phyloP scores from a whole-genome alignment of 768 basidiomycete genomes.

The Serendipita vermifera region DNA sequence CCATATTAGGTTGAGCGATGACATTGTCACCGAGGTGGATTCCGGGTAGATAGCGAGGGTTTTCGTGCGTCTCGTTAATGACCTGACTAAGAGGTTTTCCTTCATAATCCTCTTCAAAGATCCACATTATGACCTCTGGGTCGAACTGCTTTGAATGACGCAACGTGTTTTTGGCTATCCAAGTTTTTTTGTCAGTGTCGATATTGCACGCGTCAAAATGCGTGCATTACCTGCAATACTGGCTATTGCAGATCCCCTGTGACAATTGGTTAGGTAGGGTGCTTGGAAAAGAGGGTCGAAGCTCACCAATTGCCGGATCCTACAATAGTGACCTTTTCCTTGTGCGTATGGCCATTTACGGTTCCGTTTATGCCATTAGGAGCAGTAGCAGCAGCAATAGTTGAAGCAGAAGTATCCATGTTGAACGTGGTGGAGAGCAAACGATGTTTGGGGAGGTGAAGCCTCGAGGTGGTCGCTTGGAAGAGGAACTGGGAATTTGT shows the following conservation, averaged over 20 bases:
- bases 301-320: constrained; percentile 27
- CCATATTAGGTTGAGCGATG: constrained; percentile 28
- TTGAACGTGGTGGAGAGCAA: not conserved
- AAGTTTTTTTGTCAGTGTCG: too few species aligned
- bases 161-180: constrained; percentile 25
- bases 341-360: not conserved
- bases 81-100: constrained; percentile 28
- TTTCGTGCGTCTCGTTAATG: constrained; percentile 33
- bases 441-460: not conserved
- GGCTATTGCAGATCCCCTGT: constrained; percentile 30
- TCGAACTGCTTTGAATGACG: constrained; percentile 27
- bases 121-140: constrained; percentile 30
- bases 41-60: constrained; percentile 29
- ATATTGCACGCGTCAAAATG: not conserved
- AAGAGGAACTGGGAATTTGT: not conserved
- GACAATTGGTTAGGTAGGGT: not conserved
- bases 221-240: constrained; percentile 22
- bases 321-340: constrained; percentile 26
- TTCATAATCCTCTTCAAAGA: constrained; percentile 30
- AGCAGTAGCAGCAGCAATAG: not conserved
- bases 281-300: not conserved
- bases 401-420: not conserved
- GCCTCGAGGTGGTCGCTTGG: not conserved
- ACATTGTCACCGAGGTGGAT: constrained; percentile 28
- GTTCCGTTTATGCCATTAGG: not conserved